Conservation (phyloP, 495 filamentous ascomycete species). For the Tuber aestivum region DNA sequence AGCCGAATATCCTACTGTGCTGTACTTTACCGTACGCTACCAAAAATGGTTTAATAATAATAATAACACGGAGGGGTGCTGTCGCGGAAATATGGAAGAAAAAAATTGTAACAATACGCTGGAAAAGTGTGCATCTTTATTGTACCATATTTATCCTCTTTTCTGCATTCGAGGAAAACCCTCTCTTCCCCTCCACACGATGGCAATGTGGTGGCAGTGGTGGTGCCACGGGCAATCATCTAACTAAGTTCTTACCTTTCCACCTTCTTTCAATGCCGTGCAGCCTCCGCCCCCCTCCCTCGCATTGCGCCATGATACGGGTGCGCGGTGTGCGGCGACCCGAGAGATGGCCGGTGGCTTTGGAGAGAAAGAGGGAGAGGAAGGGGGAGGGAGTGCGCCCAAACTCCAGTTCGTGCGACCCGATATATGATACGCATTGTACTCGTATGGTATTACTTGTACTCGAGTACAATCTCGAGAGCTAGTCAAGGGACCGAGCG, state of each 20-base stretch:
- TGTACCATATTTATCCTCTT: too few relatives aligned
- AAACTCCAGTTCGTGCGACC: neutral
- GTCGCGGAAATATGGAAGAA: too few relatives aligned
- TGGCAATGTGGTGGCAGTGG: neutral
- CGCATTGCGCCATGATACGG: neutral
- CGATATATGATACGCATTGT: too few relatives aligned
- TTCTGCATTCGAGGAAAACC: too few relatives aligned
- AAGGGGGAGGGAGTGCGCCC: neutral
- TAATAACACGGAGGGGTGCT: neutral
- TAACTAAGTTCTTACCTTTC: neutral
- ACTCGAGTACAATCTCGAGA: neutral
- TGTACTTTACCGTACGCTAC: neutral
- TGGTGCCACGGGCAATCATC: neutral
- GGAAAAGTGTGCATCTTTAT: too few relatives aligned
- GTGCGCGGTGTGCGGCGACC: neutral
- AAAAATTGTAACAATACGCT: neutral
- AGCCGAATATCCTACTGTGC: too few relatives aligned
- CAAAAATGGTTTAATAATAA: neutral
- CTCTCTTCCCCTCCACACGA: neutral
- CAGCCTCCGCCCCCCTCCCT: neutral
- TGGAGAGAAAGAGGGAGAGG: neutral
- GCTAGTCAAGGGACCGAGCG: neutral
- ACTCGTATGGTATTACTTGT: too few relatives aligned
- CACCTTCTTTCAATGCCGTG: neutral
- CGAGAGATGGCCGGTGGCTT: neutral